phyloP scores from a whole-genome alignment of 129 eudicot genomes.

The Glebionis coronaria region DNA sequence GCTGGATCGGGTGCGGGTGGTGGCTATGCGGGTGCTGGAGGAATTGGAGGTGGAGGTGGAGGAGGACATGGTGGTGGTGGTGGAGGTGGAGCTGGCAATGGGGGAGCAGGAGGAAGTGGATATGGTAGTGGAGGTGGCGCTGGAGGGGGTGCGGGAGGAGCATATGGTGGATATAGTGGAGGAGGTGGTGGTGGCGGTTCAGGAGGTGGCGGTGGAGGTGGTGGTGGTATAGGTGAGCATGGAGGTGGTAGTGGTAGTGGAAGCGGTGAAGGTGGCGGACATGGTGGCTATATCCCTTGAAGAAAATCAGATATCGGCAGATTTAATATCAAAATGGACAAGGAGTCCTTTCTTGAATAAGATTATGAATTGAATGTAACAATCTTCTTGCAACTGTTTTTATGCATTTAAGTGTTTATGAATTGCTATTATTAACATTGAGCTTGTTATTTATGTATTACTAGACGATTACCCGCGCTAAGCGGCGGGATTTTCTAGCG shows the following conservation, averaged over 20 bases:
- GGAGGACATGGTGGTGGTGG: constrained; percentile 50
- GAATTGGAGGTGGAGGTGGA: constrained; percentile 42
- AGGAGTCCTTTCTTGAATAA: constrained; percentile 7
- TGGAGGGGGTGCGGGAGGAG: constrained; percentile 29
- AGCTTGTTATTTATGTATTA: too few relatives aligned
- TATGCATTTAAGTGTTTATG: not conserved
- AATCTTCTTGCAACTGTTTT: constrained; percentile 1
- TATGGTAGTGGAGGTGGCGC: constrained; percentile 36
- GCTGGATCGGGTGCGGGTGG: constrained; percentile 38
- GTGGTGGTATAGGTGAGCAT: constrained; percentile 39
- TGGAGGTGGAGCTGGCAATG: constrained; percentile 38
- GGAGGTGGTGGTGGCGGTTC: constrained; percentile 45
- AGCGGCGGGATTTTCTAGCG: too few relatives aligned
- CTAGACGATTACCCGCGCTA: too few relatives aligned
- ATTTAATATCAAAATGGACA: constrained; percentile 7
- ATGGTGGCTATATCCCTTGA: constrained; percentile 35
- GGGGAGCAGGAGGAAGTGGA: constrained; percentile 40
- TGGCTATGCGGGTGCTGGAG: constrained; percentile 44
- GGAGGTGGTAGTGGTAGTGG: constrained; percentile 42
- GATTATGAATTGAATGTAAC: not conserved
- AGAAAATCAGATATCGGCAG: too few relatives aligned
- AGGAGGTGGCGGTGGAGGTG: constrained; percentile 47
- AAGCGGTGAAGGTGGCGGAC: constrained; percentile 37
- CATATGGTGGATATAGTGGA: constrained; percentile 31
- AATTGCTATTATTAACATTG: not conserved